Base-by-base conservation (phyloP, 2,329 filamentous ascomycete species). In the Ophiocordyceps unilateralis region DNA sequence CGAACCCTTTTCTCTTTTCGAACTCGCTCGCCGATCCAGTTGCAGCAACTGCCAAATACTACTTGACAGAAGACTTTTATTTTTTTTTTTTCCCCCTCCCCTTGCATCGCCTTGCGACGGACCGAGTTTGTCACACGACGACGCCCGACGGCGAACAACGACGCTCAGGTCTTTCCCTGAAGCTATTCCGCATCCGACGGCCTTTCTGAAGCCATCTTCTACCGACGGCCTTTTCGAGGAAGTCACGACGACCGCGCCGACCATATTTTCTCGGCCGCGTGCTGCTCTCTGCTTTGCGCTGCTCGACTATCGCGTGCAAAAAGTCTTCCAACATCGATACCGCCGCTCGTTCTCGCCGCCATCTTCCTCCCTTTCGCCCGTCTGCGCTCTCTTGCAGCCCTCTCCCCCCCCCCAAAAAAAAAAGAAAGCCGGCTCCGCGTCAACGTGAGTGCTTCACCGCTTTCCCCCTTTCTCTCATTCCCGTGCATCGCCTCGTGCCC, bases 261-360 rank as follows among this genome's bases (percentile, higher is more conserved):
- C n/a, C n/a, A n/a, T n/a, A n/a, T n/a, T n/a, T n/a, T n/a, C n/a
- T n/a, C n/a, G n/a, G n/a, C n/a, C n/a, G n/a, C n/a, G n/a, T n/a
- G n/a, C n/a, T n/a, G n/a, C n/a, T n/a, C n/a, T n/a, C n/a, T 41
- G 47, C 36, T 52, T 48, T 14, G 30, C 30, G 7, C 30, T 34
- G 30, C 30, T 34, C 30, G 30, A 34, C 30, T 34, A 17, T 34
- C 30, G 30, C 30, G 30, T 28, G 26, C 26, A 28, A 28, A 28
- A 9, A 28, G 26, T 15, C 30, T 34, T 34, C 8, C 12, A 39
- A 39, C 37, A 39, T 39, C 28, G 40, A 40, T 26, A 40, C 24
- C 4, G 23, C 39, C 39, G 39, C 39, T 40, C 39, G 39, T 40
- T 40, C n/a, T 40, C 32, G 30, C 21, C 22, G 4, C 22, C 10